A percentile compares a stretch with the other conserved stretches of the same genome.
Evolutionary conservation across 306 rosid species (phyloP).

Genomic region (Boehmeria nivea): DNA sequence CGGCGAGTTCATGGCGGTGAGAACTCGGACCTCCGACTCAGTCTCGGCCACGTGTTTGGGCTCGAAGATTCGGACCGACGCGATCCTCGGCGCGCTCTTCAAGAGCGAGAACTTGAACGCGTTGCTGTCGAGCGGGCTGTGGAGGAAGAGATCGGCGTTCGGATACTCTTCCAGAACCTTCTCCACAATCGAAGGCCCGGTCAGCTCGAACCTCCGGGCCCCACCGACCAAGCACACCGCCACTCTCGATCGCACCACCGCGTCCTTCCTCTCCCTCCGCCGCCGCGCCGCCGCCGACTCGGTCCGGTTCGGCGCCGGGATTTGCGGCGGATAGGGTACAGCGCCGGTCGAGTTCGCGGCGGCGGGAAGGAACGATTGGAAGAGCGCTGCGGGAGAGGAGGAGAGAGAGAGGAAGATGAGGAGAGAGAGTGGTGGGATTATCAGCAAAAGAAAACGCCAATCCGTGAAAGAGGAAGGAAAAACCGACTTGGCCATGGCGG

Average conservation of each 20-base stretch:
- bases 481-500: conserved; percentile 25
- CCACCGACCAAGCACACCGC: conserved; percentile 96
- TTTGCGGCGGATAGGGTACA: background rate
- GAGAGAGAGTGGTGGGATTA: conserved; percentile 45
- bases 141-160: conserved; percentile 76
- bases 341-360: background rate
- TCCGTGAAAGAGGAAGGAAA: conserved; percentile 27
- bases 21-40: conserved; percentile 55
- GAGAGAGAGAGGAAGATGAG: conserved; percentile 38
- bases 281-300: conserved; percentile 8
- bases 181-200: conserved; percentile 73
- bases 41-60: conserved; percentile 56
- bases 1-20: conserved; percentile 67
- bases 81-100: conserved; percentile 53
- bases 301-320: background rate
- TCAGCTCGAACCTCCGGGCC: conserved; percentile 86
- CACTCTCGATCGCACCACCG: conserved; percentile 54
- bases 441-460: conserved; percentile 43
- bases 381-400: conserved; percentile 20
- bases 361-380: background rate
- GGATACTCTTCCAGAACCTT: conserved; percentile 56
- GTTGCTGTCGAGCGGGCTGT: conserved; percentile 54
- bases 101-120: conserved; percentile 66
- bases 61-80: conserved; percentile 51
- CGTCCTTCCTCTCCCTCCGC: conserved; percentile 24